Conservation (phyloP, 176 grass and related monocot genomes). For the Canna indica region DNA sequence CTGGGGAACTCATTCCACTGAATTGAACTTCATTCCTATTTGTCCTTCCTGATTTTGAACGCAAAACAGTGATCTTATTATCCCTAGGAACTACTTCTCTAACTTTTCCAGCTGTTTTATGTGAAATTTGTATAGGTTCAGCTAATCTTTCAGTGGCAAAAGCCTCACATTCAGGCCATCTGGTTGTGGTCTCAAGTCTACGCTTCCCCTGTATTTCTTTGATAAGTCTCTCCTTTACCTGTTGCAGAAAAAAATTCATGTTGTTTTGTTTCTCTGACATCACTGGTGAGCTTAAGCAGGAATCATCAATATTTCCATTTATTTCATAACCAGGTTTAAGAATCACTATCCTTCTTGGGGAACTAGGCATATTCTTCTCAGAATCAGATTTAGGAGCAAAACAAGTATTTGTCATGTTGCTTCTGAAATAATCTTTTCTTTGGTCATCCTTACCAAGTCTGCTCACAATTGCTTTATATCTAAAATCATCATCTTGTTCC, state of each 20-base stretch:
- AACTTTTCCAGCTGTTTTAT: slow-evolving; percentile 61
- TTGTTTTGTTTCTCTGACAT: slow-evolving; percentile 73
- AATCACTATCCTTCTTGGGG: slow-evolving; percentile 78
- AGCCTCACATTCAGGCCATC: slow-evolving; percentile 14
- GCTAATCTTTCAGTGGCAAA: slow-evolving; percentile 14
- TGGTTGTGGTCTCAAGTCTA: slow-evolving; percentile 21
- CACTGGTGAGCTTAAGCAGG: slow-evolving; percentile 65
- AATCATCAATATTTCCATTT: slow-evolving; percentile 54
- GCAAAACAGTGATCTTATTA: slow-evolving; percentile 36
- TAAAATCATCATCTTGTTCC: background rate
- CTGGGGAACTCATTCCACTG: slow-evolving; percentile 35
- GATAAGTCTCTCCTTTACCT: slow-evolving; percentile 81
- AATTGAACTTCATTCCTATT: slow-evolving; percentile 36
- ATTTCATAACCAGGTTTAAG: slow-evolving; percentile 75
- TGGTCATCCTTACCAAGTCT: background rate
- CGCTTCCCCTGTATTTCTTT: slow-evolving; percentile 60
- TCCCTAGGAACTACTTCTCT: slow-evolving; percentile 57
- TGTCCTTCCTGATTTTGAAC: slow-evolving; percentile 51
- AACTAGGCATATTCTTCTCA: slow-evolving; percentile 32
- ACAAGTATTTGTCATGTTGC: slow-evolving; percentile 17
- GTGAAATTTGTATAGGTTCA: slow-evolving; percentile 62
- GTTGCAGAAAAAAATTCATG: slow-evolving; percentile 84
- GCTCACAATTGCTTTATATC: background rate
- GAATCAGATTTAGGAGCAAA: slow-evolving; percentile 29
- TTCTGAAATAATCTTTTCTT: slow-evolving; percentile 7